Conservation (phyloP, 139 green algal genomes). For the Chlorella sp. region DNA sequence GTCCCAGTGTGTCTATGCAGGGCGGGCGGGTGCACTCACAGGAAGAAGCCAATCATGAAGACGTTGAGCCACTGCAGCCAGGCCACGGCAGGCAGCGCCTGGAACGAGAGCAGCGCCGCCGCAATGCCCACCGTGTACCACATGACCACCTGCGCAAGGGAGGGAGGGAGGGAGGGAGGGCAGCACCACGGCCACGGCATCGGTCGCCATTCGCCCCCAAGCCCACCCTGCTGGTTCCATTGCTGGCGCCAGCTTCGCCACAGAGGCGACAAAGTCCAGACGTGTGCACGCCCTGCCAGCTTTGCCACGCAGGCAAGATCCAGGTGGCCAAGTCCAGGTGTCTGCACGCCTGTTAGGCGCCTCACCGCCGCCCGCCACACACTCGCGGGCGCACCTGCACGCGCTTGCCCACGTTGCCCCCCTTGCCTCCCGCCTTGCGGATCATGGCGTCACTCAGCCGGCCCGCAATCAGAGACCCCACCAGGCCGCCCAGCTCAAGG, state of each 20-base stretch:
- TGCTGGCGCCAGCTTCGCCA: slow-evolving; percentile 33
- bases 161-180: no score
- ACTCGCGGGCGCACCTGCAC: slow-evolving; percentile 65
- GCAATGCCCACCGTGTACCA: slow-evolving; percentile 87
- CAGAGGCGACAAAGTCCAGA: slow-evolving; percentile 12
- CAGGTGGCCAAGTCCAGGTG: slow-evolving; percentile 31
- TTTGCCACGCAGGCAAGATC: slow-evolving; percentile 30
- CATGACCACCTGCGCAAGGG: slow-evolving; percentile 53
- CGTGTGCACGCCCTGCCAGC: slow-evolving; percentile 53
- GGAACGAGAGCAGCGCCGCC: slow-evolving; percentile 64
- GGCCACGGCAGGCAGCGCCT: slow-evolving; percentile 51
- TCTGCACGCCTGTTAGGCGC: slow-evolving; percentile 48
- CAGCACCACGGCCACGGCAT: no score
- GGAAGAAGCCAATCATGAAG: slow-evolving; percentile 95
- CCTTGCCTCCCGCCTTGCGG: slow-evolving; percentile 33
- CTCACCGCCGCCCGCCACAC: no score
- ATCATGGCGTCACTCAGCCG: slow-evolving; percentile 72
- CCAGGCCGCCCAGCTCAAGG: slow-evolving; percentile 92
- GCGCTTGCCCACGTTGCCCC: slow-evolving; percentile 83
- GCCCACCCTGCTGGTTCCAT: no score
- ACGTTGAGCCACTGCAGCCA: slow-evolving; percentile 82
- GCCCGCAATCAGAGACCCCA: slow-evolving; percentile 84
- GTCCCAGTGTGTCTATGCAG: no score
- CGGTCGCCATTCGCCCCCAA: no score
- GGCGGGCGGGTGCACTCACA: slow-evolving; percentile 11